Evolutionary conservation across 345 rosid genomes (phyloP).

Genomic region (Mercurialis annua): DNA sequence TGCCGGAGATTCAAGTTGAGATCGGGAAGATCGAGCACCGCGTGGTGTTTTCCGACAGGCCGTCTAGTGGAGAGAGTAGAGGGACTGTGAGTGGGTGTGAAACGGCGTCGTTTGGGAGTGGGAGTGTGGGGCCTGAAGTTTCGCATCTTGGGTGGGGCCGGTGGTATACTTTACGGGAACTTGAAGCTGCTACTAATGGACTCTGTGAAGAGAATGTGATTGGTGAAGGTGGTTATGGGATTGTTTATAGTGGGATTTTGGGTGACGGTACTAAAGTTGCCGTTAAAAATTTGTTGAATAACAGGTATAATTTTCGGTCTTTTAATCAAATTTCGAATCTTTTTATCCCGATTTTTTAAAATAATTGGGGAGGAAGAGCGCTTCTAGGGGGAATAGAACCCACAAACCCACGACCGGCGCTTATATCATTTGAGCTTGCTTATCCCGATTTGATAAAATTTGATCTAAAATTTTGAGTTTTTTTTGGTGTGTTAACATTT

Average conservation of each 20-base stretch:
- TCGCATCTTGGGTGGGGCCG: constrained; percentile 98
- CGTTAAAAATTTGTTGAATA: constrained; percentile 84
- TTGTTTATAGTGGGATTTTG: constrained; percentile 77
- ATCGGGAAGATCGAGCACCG: constrained; percentile 88
- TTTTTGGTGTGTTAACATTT: neutral
- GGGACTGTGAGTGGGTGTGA: constrained; percentile 61
- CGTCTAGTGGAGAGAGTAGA: constrained; percentile 78
- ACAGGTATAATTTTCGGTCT: constrained; percentile 46
- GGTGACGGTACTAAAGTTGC: constrained; percentile 79
- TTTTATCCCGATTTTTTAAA: neutral
- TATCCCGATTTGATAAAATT: too few relatives aligned
- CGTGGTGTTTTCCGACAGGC: constrained; percentile 68
- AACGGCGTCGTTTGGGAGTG: constrained; percentile 62
- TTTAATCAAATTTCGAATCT: neutral
- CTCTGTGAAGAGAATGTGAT: constrained; percentile 85
- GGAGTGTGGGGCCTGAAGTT: constrained; percentile 78
- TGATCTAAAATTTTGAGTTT: neutral
- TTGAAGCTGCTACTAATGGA: constrained; percentile 83
- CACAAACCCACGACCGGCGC: too few relatives aligned
- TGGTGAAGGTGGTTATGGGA: constrained; percentile 98
- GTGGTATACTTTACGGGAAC: constrained; percentile 89
- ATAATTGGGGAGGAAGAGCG: too few relatives aligned
- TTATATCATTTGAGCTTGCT: too few relatives aligned
- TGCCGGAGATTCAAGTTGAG: constrained; percentile 80
- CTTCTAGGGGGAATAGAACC: too few relatives aligned